A percentile compares a stretch with the other conserved stretches of the same genome.
phyloP scores from a whole-genome alignment of 2,329 filamentous ascomycete genomes.

The Emericellopsis cladophorae region DNA sequence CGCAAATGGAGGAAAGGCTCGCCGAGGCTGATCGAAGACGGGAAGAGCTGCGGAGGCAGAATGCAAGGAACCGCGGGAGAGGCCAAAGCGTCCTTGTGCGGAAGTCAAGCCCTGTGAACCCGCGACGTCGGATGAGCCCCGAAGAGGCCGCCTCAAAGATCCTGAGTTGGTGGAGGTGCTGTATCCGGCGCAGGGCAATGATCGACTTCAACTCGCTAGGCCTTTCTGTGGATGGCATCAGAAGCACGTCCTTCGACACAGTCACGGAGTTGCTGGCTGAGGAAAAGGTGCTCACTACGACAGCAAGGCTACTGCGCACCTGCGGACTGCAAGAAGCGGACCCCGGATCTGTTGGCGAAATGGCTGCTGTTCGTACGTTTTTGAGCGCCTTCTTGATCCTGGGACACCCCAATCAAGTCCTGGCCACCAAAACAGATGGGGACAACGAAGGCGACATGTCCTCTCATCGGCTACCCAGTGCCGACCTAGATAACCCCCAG shows the following conservation, averaged over 20 bases:
- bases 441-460: conserved; percentile 28
- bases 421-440: conserved; percentile 56
- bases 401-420: conserved; percentile 65
- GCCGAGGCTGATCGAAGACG: conserved; percentile 65
- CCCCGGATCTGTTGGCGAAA: conserved; percentile 49
- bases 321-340: conserved; percentile 58
- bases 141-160: conserved; percentile 53
- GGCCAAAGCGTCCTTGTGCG: conserved; percentile 38
- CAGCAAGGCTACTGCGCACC: conserved; percentile 54
- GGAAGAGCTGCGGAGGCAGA: conserved; percentile 47
- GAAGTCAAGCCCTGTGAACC: conserved; percentile 31
- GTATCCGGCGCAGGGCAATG: conserved; percentile 45
- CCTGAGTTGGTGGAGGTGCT: conserved; percentile 57
- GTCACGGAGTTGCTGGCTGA: conserved; percentile 57
- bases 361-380: conserved; percentile 62
- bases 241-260: conserved; percentile 60
- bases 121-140: conserved; percentile 30
- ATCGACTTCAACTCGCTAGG: conserved; percentile 53
- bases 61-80: conserved; percentile 36
- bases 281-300: conserved; percentile 51
- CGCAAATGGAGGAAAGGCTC: conserved; percentile 69
- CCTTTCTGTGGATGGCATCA: conserved; percentile 57
- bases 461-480: conserved; percentile 18
- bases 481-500: conserved; percentile 46
- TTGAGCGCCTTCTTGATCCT: conserved; percentile 70